Evolutionary conservation across 257 asterid species (phyloP), one percentile per base, ranked within the genome.

Genomic region (Gardenia jasminoides): DNA sequence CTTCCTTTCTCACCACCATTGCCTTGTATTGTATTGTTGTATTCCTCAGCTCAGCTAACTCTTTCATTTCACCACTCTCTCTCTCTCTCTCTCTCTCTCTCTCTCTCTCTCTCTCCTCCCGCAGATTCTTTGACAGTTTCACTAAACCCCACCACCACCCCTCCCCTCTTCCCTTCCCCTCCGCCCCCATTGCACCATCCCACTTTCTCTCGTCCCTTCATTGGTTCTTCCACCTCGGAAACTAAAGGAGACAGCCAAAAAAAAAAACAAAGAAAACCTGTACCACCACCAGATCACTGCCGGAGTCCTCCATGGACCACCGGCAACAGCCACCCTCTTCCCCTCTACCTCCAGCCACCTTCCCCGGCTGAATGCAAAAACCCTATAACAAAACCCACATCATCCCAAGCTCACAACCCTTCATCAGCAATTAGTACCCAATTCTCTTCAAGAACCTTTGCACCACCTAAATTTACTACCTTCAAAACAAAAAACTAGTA

Each of bases 301-400:
- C 91, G 93, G 80, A 85, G 77, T 41, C 87, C 80, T 17, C 83
- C 85, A 83, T 86, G 87, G 90, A 85, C 87, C 84, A 66, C 76
- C 82, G 79, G 56, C 77, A 52, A 19, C 58, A 50, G 0, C 65
- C 67, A 7, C 76, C 78, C 66, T 24, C 65, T 58, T 44, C 75
- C 31, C 68, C 58, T 24, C 66, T 47, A 36, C 79, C 43, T 13
- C 80, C 84, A 74, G 52, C 83, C 56, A 68, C 82, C 75, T 76
- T 86, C 68, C 82, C 84, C 68, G 76, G 85, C 75, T 79, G 65
- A 82, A 69, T 79, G 67, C 75, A 13, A 24, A 16, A 19, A 17
- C 75, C 70, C 71, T 71, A 43, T 70, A 56, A 43, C 22, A 70
- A 43, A 41, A 22, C 44, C 44, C 30, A 44, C 2, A 70, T 70